Evolutionary conservation across 495 filamentous ascomycete genomes (phyloP), one percentile per base, ranked within the genome.

Genomic region (Neurospora tetrasperma): DNA sequence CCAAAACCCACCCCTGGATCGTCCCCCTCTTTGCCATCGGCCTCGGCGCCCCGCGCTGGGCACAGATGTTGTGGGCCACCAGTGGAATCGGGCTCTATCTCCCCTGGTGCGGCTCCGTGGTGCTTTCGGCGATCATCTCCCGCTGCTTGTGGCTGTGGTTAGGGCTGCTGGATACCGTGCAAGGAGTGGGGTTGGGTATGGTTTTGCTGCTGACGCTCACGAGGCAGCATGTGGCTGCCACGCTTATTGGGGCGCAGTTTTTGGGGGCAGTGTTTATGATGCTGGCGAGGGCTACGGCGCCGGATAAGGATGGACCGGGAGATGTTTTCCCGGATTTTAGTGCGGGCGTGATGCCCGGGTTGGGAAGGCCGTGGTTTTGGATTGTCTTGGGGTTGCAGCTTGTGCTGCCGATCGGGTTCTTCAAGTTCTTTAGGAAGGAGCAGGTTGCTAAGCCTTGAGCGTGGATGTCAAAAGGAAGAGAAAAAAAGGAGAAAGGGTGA

Each of bases 401-500:
- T 38, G 76, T 84, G 42, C 87, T 93, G 73, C 90, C 88, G 76
- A 79, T 88, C 48, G 88, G 89, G 14, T 90, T 89, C 76, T 84
- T 89, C 18, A 81, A 86, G 75, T 91, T 90, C 80, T 92, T 91
- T 82, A 84, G 90, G 68, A 90, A 90, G 82, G 90, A 91, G 79
- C 90, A 91, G 78, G 84, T 91, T 72, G 86, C 84, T 42, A 92
- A 91, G 83, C 90, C 90, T 16, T 90, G 31, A 75, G 39, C 6
- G 39, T 39, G 39, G 20, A 2, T 0, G 2, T 10, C 9, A 3
- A 41, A 20, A 9, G 9, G n/a, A 16, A 20, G 20, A 10, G 9
- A 8, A 2, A 6, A 16, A 2, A 16, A 16, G 12, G 14, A 10
- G 18, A 20, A 12, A 20, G 11, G 23, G 16, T 7, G 23, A 11